These are phyloP conservation scores for Carex sylvatica DNA, from an alignment of 202 grass and related monocot genomes.

Conservation along the genomic window DNA sequence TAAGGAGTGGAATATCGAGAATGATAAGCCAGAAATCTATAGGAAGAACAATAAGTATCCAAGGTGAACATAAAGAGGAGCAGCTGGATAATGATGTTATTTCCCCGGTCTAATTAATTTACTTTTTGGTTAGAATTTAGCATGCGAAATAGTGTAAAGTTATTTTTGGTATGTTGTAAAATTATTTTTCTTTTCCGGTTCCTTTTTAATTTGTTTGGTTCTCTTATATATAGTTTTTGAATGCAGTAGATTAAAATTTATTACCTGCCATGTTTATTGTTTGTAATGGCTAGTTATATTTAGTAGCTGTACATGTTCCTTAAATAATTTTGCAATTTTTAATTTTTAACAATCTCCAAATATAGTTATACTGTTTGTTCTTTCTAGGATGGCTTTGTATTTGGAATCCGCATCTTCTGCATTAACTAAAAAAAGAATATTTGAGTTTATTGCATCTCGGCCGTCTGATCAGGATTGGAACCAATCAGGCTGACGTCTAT, in stretches of 20 bases:
- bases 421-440: too few relatives aligned
- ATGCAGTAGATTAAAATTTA: background rate
- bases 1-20: slow-evolving; percentile 38
- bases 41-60: slow-evolving; percentile 43
- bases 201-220: background rate
- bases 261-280: background rate
- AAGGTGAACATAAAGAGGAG: slow-evolving; percentile 40
- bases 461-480: too few relatives aligned
- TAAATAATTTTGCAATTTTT: background rate
- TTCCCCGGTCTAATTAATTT: slow-evolving; percentile 29
- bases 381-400: background rate
- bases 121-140: slow-evolving; percentile 24
- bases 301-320: slow-evolving; percentile 4
- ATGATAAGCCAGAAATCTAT: slow-evolving; percentile 73
- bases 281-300: background rate
- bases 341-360: background rate
- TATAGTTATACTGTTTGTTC: background rate
- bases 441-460: too few relatives aligned
- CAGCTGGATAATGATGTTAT: slow-evolving; percentile 21
- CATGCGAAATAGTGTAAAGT: slow-evolving; percentile 16
- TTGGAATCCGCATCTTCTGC: too few relatives aligned
- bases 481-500: too few relatives aligned
- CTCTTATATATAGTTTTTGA: background rate
- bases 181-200: background rate
- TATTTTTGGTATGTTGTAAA: slow-evolving; percentile 10